These are phyloP conservation scores for Mrakia gelida DNA, from an alignment of 768 basidiomycete genomes.

Conservation along the genomic window DNA sequence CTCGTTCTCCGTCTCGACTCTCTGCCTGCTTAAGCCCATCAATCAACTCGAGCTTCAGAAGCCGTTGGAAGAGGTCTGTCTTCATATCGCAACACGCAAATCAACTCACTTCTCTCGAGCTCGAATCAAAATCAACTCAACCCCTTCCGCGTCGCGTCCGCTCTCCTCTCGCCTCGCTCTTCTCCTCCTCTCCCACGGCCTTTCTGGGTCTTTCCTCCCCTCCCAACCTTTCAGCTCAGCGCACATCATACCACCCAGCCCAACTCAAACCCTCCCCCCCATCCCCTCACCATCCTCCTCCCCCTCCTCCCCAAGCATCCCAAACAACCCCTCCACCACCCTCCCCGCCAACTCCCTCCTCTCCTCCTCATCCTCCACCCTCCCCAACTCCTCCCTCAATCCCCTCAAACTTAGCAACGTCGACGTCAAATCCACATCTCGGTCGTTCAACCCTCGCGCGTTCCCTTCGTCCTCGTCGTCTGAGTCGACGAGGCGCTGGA, in stretches of 20 bases:
- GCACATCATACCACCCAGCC: not conserved
- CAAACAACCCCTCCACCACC: slow-evolving; percentile 7
- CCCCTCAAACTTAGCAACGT: not conserved
- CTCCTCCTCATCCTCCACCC: slow-evolving; percentile 4
- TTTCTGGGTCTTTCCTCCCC: too few species aligned
- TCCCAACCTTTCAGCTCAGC: not conserved
- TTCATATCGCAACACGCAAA: too few species aligned
- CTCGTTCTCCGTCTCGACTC: too few species aligned
- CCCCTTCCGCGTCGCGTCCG: too few species aligned
- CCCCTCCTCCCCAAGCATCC: not conserved
- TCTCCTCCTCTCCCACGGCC: too few species aligned
- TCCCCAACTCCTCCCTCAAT: not conserved
- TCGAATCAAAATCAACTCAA: too few species aligned
- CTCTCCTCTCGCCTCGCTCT: not conserved
- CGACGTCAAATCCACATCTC: not conserved
- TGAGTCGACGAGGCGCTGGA: not conserved
- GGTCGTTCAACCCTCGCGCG: not conserved
- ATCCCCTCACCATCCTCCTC: not conserved
- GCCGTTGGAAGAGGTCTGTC: too few species aligned
- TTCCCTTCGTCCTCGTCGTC: not conserved
- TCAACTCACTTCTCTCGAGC: too few species aligned
- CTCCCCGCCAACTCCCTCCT: slow-evolving; percentile 6
- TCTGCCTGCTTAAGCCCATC: too few species aligned
- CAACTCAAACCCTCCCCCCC: not conserved
- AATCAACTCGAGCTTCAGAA: too few species aligned